These are phyloP conservation scores for Hypoxylon trugodes DNA, from an alignment of 495 filamentous ascomycete genomes.

Conservation along the genomic window DNA sequence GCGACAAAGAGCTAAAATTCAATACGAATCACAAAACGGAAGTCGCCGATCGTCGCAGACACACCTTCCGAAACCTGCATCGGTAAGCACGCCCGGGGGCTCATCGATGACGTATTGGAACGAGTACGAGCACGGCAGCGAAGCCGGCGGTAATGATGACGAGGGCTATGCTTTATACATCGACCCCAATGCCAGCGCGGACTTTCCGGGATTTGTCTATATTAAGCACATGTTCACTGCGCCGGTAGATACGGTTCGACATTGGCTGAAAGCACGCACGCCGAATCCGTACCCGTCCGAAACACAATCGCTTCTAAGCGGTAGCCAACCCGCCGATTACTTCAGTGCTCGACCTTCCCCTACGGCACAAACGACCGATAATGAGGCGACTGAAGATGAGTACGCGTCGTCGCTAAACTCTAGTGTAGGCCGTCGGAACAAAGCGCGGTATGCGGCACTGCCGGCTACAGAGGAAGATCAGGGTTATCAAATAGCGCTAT, in stretches of 20 bases:
- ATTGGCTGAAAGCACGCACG: conserved; percentile 49
- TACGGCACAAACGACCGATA: conserved; percentile 22
- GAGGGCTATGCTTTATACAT: conserved; percentile 64
- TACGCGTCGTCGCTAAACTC: conserved; percentile 37
- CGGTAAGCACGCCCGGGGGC: conserved; percentile 14
- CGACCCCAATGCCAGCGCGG: conserved; percentile 57
- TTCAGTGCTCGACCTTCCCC: conserved; percentile 39
- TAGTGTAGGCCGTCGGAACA: conserved; percentile 32
- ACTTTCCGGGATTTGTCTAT: conserved; percentile 58
- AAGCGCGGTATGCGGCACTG: conserved; percentile 50
- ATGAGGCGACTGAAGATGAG: conserved; percentile 39
- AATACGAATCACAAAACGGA: conserved; percentile 5
- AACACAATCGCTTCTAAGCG: conserved; percentile 47
- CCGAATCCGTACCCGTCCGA: conserved; percentile 30
- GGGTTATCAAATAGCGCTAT: conserved; percentile 49
- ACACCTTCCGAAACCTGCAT: conserved; percentile 11
- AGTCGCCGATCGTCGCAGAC: conserved; percentile 30
- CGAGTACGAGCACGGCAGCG: conserved; percentile 71
- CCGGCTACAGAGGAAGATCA: conserved; percentile 45
- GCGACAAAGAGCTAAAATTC: conserved; percentile 16
- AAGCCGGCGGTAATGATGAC: conserved; percentile 58
- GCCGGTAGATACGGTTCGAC: conserved; percentile 54
- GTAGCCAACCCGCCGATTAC: conserved; percentile 42
- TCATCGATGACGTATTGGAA: conserved; percentile 63
- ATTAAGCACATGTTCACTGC: conserved; percentile 51